These are phyloP conservation scores for Ophiosphaerella narmari DNA, from an alignment of 2,329 filamentous ascomycete genomes.

Conservation along the genomic window DNA sequence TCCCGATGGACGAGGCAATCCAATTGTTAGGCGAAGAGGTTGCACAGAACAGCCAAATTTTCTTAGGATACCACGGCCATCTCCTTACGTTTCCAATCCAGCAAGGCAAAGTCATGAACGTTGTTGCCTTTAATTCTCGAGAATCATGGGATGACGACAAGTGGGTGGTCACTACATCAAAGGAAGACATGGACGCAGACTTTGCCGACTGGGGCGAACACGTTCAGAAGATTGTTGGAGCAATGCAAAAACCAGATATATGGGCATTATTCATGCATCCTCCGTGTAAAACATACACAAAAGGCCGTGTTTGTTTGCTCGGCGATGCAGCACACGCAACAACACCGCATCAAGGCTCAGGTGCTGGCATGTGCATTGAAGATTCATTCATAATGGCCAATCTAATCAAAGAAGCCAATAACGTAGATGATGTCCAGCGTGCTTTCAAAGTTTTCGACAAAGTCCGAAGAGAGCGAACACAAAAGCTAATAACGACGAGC, in stretches of 20 bases:
- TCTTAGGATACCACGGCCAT: conserved; percentile 64
- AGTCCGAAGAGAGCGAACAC: conserved; percentile 32
- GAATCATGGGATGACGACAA: conserved; percentile 39
- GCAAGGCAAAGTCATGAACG: conserved; percentile 62
- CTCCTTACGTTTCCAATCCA: conserved; percentile 67
- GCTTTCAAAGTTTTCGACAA: conserved; percentile 38
- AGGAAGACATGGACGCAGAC: conserved; percentile 39
- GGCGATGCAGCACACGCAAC: conserved; percentile 64
- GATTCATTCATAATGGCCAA: conserved; percentile 50
- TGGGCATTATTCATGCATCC: conserved; percentile 63
- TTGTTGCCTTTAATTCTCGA: conserved; percentile 42
- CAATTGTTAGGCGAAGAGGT: conserved; percentile 56
- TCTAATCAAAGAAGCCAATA: conserved; percentile 34
- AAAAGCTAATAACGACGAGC: conserved; percentile 36
- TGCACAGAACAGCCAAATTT: conserved; percentile 60
- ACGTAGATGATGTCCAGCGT: conserved; percentile 37
- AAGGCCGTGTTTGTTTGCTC: conserved; percentile 54
- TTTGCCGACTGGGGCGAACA: conserved; percentile 36
- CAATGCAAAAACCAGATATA: conserved; percentile 57
- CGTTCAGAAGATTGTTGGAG: conserved; percentile 36
- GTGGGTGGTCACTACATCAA: conserved; percentile 41
- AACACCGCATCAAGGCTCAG: conserved; percentile 61
- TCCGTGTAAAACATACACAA: conserved; percentile 53
- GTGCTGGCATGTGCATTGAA: conserved; percentile 62
- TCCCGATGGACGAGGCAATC: conserved; percentile 63